Conservation (phyloP, 768 basidiomycete species). For the Lactifluus hygrophoroides region DNA sequence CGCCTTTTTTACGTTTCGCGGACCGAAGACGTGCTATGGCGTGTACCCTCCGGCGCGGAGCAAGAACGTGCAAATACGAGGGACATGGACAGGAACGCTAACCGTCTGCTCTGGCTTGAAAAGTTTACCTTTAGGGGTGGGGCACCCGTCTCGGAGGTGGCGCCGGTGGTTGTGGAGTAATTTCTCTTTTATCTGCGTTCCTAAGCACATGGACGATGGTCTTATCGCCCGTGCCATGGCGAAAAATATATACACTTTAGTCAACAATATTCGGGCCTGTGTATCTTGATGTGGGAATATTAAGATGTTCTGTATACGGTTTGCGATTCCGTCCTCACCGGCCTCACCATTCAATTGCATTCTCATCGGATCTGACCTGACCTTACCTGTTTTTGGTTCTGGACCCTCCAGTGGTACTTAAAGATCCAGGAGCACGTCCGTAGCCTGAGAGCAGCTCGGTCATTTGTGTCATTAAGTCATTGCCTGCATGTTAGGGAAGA, state of each 20-base stretch:
- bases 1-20: slow-evolving; percentile 68
- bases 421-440: not conserved
- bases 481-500: too few relatives aligned
- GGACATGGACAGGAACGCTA: not conserved
- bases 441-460: not conserved
- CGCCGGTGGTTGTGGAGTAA: not conserved
- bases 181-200: not conserved
- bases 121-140: not conserved
- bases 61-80: slow-evolving; percentile 24
- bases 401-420: not conserved
- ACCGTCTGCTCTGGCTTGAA: not conserved
- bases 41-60: slow-evolving; percentile 35
- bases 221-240: not conserved
- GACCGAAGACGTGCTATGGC: slow-evolving; percentile 58
- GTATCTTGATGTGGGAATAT: not conserved
- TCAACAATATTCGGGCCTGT: not conserved
- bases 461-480: not conserved
- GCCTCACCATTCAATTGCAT: not conserved
- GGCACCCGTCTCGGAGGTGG: not conserved
- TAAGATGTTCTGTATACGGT: not conserved
- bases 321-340: not conserved
- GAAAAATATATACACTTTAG: not conserved
- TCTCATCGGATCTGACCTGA: not conserved
- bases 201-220: not conserved
- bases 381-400: not conserved